Percentiles rank a stretch among this genome's conserved stretches.
Evolutionary conservation across 1,284 basidiomycete genomes (phyloP).

Genomic region (Puccinia hordei): DNA sequence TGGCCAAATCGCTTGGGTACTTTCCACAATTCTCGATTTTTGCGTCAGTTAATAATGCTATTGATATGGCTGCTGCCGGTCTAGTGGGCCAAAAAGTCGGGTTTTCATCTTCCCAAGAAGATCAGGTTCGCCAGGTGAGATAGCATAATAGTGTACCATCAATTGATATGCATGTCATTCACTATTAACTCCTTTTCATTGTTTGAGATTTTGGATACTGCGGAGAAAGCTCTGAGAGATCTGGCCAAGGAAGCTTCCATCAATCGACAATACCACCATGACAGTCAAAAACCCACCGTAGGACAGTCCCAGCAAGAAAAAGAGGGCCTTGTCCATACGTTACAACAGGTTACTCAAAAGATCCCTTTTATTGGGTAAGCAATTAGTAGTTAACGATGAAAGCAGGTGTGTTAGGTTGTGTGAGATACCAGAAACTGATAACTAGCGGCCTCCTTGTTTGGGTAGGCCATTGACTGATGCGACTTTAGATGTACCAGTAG

Average conservation of each 20-base stretch:
- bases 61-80: constrained; percentile 89
- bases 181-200: not conserved
- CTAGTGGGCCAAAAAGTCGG: constrained; percentile 96
- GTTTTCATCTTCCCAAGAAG: constrained; percentile 76
- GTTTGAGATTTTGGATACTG: constrained; percentile 6
- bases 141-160: not conserved
- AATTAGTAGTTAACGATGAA: not conserved
- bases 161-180: not conserved
- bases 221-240: constrained; percentile 22
- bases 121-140: constrained; percentile 71
- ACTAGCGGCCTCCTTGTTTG: not conserved
- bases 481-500: constrained; percentile 74
- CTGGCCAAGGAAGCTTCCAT: constrained; percentile 7
- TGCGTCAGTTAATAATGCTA: constrained; percentile 77
- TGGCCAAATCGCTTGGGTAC: constrained; percentile 63
- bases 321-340: not conserved
- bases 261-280: not conserved
- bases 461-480: constrained; percentile 57
- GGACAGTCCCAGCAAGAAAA: not conserved
- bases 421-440: not conserved
- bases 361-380: not conserved
- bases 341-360: not conserved
- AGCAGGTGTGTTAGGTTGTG: not conserved
- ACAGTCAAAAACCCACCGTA: not conserved
- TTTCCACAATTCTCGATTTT: constrained; percentile 88